A percentile compares a stretch with the other conserved stretches of the same genome.
phyloP scores from a whole-genome alignment of 108 stramenopile species.

The Fistulifera pelliculosa region DNA sequence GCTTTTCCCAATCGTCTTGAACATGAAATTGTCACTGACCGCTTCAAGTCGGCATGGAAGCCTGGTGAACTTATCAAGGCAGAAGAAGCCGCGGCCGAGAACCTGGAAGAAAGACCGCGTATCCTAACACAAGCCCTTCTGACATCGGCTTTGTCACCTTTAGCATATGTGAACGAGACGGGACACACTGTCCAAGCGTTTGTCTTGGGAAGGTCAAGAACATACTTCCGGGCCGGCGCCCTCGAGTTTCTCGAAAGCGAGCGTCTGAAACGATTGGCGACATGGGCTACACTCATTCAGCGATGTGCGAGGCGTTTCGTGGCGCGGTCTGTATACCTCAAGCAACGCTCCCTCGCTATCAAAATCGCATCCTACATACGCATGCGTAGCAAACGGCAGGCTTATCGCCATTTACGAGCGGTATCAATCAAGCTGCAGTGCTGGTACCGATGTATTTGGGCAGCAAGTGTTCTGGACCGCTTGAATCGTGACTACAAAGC shows the following conservation, averaged over 20 bases:
- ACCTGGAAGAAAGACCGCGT: constrained; percentile 1
- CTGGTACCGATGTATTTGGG: constrained; percentile 45
- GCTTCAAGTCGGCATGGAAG: constrained; percentile 45
- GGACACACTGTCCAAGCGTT: constrained; percentile 27
- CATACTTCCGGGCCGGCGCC: constrained; percentile 84
- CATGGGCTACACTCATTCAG: constrained; percentile 52
- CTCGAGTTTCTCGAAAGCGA: constrained; percentile 77
- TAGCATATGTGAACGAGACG: not conserved
- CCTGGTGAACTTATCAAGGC: constrained; percentile 17
- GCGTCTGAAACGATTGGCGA: constrained; percentile 51
- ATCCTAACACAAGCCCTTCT: constrained; percentile 6
- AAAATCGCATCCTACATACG: constrained; percentile 41
- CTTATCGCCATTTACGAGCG: constrained; percentile 30
- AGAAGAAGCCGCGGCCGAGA: constrained; percentile 3
- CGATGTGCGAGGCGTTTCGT: constrained; percentile 35
- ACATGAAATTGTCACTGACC: constrained; percentile 65
- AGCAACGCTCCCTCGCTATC: constrained; percentile 27
- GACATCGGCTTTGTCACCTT: constrained; percentile 7
- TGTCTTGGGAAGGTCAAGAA: constrained; percentile 75
- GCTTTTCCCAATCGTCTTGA: constrained; percentile 92
- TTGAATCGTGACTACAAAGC: constrained; percentile 34
- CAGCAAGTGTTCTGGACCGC: constrained; percentile 27
- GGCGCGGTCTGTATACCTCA: constrained; percentile 20
- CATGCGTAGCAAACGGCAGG: constrained; percentile 13
- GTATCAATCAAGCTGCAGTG: constrained; percentile 58